phyloP scores from a whole-genome alignment of 129 eudicot genomes.

The Lactuca saligna region DNA sequence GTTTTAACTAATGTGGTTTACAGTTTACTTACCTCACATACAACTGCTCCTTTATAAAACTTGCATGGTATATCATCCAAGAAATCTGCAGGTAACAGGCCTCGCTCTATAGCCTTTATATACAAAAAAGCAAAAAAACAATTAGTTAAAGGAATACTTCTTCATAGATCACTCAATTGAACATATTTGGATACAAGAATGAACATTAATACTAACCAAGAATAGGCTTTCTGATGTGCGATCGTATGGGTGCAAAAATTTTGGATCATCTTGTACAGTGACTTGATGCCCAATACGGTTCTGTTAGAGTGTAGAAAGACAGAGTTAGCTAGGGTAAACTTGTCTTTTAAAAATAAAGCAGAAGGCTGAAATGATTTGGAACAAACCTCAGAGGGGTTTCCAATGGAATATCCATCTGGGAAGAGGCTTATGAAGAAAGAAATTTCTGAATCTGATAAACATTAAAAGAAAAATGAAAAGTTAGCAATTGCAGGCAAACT shows the following conservation, averaged over 20 bases:
- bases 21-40: slow-evolving; percentile 79
- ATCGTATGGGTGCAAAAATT: slow-evolving; percentile 74
- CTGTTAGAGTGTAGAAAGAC: slow-evolving; percentile 34
- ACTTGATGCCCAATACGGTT: slow-evolving; percentile 51
- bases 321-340: slow-evolving; percentile 8
- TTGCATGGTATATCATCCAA: slow-evolving; percentile 96
- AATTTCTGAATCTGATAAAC: slow-evolving; percentile 59
- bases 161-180: slow-evolving; percentile 5
- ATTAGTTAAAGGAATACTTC: background rate
- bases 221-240: slow-evolving; percentile 83
- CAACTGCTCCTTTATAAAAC: slow-evolving; percentile 64
- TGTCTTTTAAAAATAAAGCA: background rate
- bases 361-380: slow-evolving; percentile 8
- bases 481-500: background rate
- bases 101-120: slow-evolving; percentile 86
- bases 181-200: background rate
- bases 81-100: slow-evolving; percentile 82
- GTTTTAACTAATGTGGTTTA: too few species aligned
- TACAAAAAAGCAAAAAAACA: slow-evolving; percentile 10
- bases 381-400: slow-evolving; percentile 78
- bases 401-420: slow-evolving; percentile 82
- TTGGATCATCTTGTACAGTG: slow-evolving; percentile 58
- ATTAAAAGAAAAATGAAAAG: background rate
- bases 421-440: slow-evolving; percentile 75
- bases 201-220: slow-evolving; percentile 49